Percentiles rank a stretch among this genome's conserved stretches.
These are phyloP conservation scores for Ogataea glucozyma DNA, from an alignment of 805 yeast species.

Conservation along the genomic window DNA sequence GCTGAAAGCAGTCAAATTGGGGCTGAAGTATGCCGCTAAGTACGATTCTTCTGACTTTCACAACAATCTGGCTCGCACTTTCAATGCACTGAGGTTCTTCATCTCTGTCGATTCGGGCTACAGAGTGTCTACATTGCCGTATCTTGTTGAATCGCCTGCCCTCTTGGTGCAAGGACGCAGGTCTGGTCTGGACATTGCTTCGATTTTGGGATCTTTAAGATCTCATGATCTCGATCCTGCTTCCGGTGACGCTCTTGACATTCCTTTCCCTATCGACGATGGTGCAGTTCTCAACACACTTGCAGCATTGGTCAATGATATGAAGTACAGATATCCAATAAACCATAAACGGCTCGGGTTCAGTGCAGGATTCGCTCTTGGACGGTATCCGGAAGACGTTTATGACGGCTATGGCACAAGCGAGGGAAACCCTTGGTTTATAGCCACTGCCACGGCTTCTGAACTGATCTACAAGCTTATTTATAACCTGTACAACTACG, in stretches of 20 bases:
- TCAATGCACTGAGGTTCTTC: conserved; percentile 39
- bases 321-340: conserved; percentile 76
- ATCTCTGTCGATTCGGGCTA: conserved; percentile 45
- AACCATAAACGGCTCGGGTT: conserved; percentile 51
- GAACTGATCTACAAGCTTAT: conserved; percentile 61
- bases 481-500: conserved; percentile 40
- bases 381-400: conserved; percentile 90
- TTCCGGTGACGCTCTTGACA: conserved; percentile 35
- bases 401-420: conserved; percentile 73
- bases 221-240: conserved; percentile 42
- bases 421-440: conserved; percentile 94
- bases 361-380: conserved; percentile 64
- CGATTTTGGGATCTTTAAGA: conserved; percentile 53
- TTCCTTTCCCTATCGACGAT: conserved; percentile 67
- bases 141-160: conserved; percentile 71
- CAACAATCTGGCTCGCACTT: conserved; percentile 33
- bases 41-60: conserved; percentile 34
- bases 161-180: conserved; percentile 42
- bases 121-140: conserved; percentile 43
- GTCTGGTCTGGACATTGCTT: conserved; percentile 78
- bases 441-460: conserved; percentile 69
- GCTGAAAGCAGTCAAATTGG: conserved; percentile 64
- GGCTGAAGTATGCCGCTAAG: conserved; percentile 42
- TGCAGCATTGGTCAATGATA: conserved; percentile 58
- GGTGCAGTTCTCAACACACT: conserved; percentile 62